Evolutionary conservation across 495 filamentous ascomycete species (phyloP).

Genomic region (Aspergillus asperescens): DNA sequence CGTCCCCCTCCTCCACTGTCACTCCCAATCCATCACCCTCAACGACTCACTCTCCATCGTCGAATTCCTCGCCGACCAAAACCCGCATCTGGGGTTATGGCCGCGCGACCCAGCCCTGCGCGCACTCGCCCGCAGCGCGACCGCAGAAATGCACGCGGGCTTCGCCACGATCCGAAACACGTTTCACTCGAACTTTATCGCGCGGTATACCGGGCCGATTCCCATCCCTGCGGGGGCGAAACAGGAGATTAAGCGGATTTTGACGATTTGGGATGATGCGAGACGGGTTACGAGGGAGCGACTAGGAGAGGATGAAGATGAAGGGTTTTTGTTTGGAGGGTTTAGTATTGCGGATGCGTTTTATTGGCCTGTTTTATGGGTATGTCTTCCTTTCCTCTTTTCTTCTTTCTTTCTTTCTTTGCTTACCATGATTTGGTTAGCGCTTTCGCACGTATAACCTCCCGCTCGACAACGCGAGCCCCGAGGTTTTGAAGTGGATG

Average conservation of each 20-base stretch:
- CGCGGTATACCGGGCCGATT: constrained; percentile 28
- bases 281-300: constrained; percentile 17
- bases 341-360: constrained; percentile 11
- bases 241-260: constrained; percentile 24
- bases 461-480: constrained; percentile 31
- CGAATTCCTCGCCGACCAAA: constrained; percentile 48
- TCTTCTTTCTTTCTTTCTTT: background rate
- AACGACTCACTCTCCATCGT: constrained; percentile 51
- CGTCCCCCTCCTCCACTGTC: constrained; percentile 30
- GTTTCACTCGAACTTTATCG: constrained; percentile 44
- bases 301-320: constrained; percentile 10
- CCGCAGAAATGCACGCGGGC: constrained; percentile 52
- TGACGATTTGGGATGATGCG: constrained; percentile 11
- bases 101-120: constrained; percentile 40
- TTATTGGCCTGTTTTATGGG: constrained; percentile 9
- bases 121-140: constrained; percentile 46
- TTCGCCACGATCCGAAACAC: constrained; percentile 42
- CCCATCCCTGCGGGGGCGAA: constrained; percentile 24
- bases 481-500: constrained; percentile 41
- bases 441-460: constrained; percentile 43
- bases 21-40: constrained; percentile 28
- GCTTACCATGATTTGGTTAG: constrained; percentile 15
- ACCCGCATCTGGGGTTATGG: constrained; percentile 42
- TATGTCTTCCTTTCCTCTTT: background rate
- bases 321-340: constrained; percentile 6